phyloP scores from a whole-genome alignment of 169 alveolate genomes.

The Plasmodium relictum region DNA sequence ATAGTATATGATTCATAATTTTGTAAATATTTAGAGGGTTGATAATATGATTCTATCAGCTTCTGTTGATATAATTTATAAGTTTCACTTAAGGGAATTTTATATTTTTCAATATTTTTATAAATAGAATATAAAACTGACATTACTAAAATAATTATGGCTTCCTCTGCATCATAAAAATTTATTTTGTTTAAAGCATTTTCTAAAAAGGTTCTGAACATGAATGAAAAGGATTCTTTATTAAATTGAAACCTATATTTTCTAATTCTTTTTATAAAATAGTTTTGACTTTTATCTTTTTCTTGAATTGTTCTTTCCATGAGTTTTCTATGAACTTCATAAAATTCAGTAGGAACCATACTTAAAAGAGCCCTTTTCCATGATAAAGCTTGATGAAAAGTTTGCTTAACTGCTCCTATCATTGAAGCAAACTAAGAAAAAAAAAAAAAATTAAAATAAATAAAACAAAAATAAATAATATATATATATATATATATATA shows the following conservation, averaged over 20 bases:
- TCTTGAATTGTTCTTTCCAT: slow-evolving; percentile 16
- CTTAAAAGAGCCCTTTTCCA: slow-evolving; percentile 58
- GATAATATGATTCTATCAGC: slow-evolving; percentile 58
- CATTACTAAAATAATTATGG: slow-evolving; percentile 24
- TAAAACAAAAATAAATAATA: neutral
- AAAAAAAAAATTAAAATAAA: slow-evolving; percentile 2
- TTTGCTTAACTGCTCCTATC: slow-evolving; percentile 65
- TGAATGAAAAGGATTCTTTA: slow-evolving; percentile 12
- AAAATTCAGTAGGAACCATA: slow-evolving; percentile 70
- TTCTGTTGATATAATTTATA: slow-evolving; percentile 68
- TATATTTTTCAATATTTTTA: slow-evolving; percentile 41
- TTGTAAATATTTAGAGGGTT: slow-evolving; percentile 15
- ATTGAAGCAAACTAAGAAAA: slow-evolving; percentile 43
- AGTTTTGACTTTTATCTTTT: slow-evolving; percentile 18
- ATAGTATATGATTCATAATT: slow-evolving; percentile 45
- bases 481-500: slow-evolving; percentile 17
- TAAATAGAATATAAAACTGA: slow-evolving; percentile 65
- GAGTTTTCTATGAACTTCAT: slow-evolving; percentile 19
- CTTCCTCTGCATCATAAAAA: slow-evolving; percentile 55
- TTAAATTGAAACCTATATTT: slow-evolving; percentile 53
- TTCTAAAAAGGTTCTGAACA: slow-evolving; percentile 62
- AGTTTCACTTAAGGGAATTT: slow-evolving; percentile 37
- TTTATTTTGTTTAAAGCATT: slow-evolving; percentile 33
- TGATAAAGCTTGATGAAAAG: slow-evolving; percentile 23
- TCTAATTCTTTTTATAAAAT: slow-evolving; percentile 32